Evolutionary conservation across 139 green algal genomes (phyloP), one percentile per base, ranked within the genome.

Genomic region (Deuterostichococcus epilithicus): DNA sequence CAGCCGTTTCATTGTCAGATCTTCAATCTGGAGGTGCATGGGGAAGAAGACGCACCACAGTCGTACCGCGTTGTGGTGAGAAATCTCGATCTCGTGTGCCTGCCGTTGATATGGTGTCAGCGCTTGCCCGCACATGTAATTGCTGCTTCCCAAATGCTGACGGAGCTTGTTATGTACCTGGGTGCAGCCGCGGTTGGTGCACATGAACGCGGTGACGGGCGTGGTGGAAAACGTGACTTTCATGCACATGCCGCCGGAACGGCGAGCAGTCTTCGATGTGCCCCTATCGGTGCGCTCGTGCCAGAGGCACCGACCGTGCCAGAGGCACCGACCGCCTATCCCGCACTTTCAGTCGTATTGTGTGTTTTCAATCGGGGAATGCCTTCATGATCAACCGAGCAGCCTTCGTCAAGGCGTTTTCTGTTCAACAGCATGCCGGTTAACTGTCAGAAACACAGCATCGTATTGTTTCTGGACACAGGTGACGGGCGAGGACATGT

Each of bases 221-320:
- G 42, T 79, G 28, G 74, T 88, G n/a, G 85, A 90, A 42, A 90
- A 90, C 36, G 77, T 90, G 33, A 89, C 80, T 0, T 77, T 90
- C 73, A 85, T 90, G 26, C 72, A 84, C 73, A 85, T 78, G 45
- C 83, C 83, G 1, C 59, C 78, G 6, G 85, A 85, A 6, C 75
- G 85, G 23, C 66, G 45, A 34, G 75, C 88, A 25, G 35, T 35
- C 22, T 75, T 89, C 22, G 66, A 84, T 1, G 75, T 90, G 30
- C 85, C 85, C 2, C 39, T 90, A 22, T 75, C 75, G 76, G 82
- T 86, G 36, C 5, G 73, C 26, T 1, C 22, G 28, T n/a, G 3
- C 20, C 3, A 0, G 70, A 1, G 70, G 18, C 35, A 15, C 26
- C 36, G 2, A 38, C 18, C 69, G 15, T 23, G 20, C 35, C 35